Conservation (phyloP, 495 filamentous ascomycete species). For the Penicillium pulvis region DNA sequence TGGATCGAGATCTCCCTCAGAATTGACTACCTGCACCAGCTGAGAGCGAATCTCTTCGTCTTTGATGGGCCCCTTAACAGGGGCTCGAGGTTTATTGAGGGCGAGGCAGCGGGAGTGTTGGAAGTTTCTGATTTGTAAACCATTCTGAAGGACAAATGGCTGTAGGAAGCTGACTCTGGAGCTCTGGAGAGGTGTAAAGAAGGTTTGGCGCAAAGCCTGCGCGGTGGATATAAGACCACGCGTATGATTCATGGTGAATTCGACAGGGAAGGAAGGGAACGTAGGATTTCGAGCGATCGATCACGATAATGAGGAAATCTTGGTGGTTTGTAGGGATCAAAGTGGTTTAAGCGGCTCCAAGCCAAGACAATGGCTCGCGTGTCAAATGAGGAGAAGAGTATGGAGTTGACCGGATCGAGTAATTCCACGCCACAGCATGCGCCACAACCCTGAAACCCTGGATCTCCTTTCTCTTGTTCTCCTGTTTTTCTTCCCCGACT, state of each 20-base stretch:
- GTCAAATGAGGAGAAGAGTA: conserved; percentile 10
- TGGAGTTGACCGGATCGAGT: conserved; percentile 25
- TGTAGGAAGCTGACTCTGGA: conserved; percentile 21
- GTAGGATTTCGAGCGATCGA: background rate
- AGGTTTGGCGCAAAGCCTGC: conserved; percentile 40
- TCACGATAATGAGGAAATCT: background rate
- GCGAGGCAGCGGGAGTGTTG: conserved; percentile 18
- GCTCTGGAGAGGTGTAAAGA: conserved; percentile 29
- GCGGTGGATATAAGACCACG: conserved; percentile 40
- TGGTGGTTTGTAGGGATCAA: background rate
- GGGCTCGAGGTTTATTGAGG: conserved; percentile 9
- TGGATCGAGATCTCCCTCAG: conserved; percentile 48
- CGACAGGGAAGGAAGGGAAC: background rate
- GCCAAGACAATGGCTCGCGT: background rate
- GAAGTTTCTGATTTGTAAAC: conserved; percentile 14
- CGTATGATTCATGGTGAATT: conserved; percentile 38
- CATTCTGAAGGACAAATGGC: conserved; percentile 10
- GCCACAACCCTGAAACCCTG: conserved; percentile 31
- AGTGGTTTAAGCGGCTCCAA: background rate
- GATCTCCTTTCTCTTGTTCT: conserved; percentile 27
- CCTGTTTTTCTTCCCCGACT: conserved; percentile 13
- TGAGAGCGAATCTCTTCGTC: conserved; percentile 58
- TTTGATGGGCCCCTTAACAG: conserved; percentile 23
- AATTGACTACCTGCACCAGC: conserved; percentile 57
- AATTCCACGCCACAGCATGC: conserved; percentile 28